These are phyloP conservation scores for Gynandropsis gynandra DNA, from an alignment of 345 rosid genomes.

Conservation along the genomic window DNA sequence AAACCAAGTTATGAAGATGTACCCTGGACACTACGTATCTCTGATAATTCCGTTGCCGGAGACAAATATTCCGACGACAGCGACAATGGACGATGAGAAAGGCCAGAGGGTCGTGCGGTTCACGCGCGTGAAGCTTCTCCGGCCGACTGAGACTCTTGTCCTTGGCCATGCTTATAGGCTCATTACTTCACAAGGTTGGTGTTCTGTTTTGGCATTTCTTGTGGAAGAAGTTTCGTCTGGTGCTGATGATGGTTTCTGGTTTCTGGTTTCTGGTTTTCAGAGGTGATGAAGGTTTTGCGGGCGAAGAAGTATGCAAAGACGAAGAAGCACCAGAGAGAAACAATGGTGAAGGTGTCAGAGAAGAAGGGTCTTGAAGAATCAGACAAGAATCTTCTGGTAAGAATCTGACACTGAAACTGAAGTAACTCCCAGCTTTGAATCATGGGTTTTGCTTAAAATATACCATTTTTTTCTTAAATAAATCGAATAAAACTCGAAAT, in stretches of 20 bases:
- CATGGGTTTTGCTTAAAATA: too few species aligned
- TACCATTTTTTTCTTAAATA: too few species aligned
- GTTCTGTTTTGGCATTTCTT: slow-evolving; percentile 9
- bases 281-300: slow-evolving; percentile 72
- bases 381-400: too few species aligned
- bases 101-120: slow-evolving; percentile 22
- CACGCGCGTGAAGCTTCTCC: slow-evolving; percentile 86
- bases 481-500: too few species aligned
- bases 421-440: too few species aligned
- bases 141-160: slow-evolving; percentile 61
- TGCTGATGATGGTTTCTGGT: too few species aligned
- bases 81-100: slow-evolving; percentile 3
- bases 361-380: too few species aligned
- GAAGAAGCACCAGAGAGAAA: slow-evolving; percentile 32
- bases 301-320: slow-evolving; percentile 68
- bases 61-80: slow-evolving; percentile 14
- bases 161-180: slow-evolving; percentile 94
- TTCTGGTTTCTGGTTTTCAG: slow-evolving; percentile 41
- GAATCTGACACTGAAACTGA: too few species aligned
- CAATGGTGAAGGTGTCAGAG: slow-evolving; percentile 24
- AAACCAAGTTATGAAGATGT: slow-evolving; percentile 57
- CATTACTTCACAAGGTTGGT: slow-evolving; percentile 73
- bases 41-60: slow-evolving; percentile 67
- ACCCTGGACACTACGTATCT: slow-evolving; percentile 90
- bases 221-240: too few species aligned